Evolutionary conservation across 139 green algal genomes (phyloP).

Genomic region (Coelastrella sp.): DNA sequence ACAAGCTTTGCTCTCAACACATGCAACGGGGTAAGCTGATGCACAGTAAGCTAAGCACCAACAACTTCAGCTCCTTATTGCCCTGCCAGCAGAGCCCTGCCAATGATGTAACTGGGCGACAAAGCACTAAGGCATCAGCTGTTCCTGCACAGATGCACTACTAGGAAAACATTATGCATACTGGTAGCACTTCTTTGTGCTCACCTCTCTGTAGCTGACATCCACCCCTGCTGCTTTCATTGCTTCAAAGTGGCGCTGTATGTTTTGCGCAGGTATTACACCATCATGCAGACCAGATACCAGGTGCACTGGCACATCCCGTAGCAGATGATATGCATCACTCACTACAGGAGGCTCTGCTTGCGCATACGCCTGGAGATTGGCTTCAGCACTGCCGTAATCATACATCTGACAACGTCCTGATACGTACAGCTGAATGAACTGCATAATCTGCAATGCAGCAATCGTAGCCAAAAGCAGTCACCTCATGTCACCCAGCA

Average conservation of each 20-base stretch:
- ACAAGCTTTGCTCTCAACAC: too few relatives aligned
- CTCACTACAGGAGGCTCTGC: constrained; percentile 52
- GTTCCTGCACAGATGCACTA: background rate
- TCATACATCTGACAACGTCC: constrained; percentile 88
- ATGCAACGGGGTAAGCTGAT: too few relatives aligned
- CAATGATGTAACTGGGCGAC: too few relatives aligned
- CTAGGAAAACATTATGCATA: background rate
- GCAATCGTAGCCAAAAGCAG: background rate
- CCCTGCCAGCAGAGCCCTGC: too few relatives aligned
- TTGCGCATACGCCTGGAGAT: constrained; percentile 77
- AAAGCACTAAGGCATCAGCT: background rate
- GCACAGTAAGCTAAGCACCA: too few relatives aligned
- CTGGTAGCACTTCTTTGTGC: background rate
- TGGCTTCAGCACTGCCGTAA: constrained; percentile 76
- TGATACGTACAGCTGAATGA: constrained; percentile 66
- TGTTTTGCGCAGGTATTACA: constrained; percentile 79
- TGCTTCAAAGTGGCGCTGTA: constrained; percentile 67
- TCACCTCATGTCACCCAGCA: background rate
- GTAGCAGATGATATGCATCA: constrained; percentile 14
- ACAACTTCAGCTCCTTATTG: too few relatives aligned
- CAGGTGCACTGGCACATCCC: constrained; percentile 89
- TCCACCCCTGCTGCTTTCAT: constrained; percentile 73
- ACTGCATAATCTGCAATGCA: constrained; percentile 57
- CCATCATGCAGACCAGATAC: constrained; percentile 83
- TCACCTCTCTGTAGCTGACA: constrained; percentile 78